Conservation (phyloP, 768 basidiomycete species). For the Cyathus striatus region DNA sequence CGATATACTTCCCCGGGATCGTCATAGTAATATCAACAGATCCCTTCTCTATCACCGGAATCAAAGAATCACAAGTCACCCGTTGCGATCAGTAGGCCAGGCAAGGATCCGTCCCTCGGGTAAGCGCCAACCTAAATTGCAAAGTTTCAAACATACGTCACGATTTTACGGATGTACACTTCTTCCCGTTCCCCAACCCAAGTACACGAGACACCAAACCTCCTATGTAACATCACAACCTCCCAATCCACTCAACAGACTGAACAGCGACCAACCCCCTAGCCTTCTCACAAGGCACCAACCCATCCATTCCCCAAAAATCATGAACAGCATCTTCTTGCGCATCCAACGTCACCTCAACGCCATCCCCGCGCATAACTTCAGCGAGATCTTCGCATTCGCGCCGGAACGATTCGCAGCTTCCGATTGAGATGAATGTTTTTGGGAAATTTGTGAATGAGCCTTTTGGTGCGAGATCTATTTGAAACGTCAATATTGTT, state of each 20-base stretch:
- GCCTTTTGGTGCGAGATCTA: slow-evolving; percentile 9
- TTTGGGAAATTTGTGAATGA: slow-evolving; percentile 12
- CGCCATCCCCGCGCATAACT: slow-evolving; percentile 12
- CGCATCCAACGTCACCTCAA: slow-evolving; percentile 13
- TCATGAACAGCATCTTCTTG: slow-evolving; percentile 17
- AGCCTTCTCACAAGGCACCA: slow-evolving; percentile 8
- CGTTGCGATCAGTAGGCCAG: no score
- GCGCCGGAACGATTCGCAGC: slow-evolving; percentile 11
- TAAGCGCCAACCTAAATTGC: no score
- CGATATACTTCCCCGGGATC: no score
- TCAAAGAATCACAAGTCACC: no score
- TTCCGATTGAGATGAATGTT: slow-evolving; percentile 15
- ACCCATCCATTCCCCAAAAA: slow-evolving; percentile 10
- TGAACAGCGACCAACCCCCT: slow-evolving; percentile 4
- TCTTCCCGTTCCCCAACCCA: no score
- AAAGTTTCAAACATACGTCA: no score
- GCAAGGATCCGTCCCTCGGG: no score
- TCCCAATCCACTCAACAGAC: background rate
- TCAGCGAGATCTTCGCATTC: slow-evolving; percentile 12
- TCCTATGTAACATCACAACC: no score
- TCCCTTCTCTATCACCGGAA: no score
- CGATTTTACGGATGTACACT: no score
- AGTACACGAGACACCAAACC: no score
- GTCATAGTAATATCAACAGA: no score
- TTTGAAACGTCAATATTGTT: background rate